Conservation (phyloP, 768 basidiomycete genomes). For the Hypsizygus marmoreus region DNA sequence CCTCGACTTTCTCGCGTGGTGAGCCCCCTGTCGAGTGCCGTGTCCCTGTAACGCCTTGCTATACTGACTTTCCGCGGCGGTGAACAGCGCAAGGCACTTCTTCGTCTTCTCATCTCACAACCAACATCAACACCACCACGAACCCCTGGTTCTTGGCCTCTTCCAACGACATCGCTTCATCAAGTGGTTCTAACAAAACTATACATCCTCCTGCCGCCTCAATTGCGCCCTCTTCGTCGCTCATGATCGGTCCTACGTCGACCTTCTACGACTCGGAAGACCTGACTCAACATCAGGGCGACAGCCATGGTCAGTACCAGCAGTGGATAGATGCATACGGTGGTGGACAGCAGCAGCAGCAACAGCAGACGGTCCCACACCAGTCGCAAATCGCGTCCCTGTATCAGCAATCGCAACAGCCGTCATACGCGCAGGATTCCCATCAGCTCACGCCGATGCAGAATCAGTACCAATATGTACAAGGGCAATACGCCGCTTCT, state of each 20-base stretch:
- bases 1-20: slow-evolving; percentile 25
- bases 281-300: slow-evolving; percentile 25
- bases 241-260: slow-evolving; percentile 57
- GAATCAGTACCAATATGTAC: slow-evolving; percentile 28
- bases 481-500: slow-evolving; percentile 27
- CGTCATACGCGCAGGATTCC: slow-evolving; percentile 19
- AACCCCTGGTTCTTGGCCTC: slow-evolving; percentile 14
- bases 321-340: slow-evolving; percentile 38
- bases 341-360: slow-evolving; percentile 28
- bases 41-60: too few relatives aligned
- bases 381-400: slow-evolving; percentile 3
- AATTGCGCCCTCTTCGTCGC: slow-evolving; percentile 25
- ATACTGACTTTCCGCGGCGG: slow-evolving; percentile 8
- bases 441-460: slow-evolving; percentile 20
- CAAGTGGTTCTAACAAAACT: slow-evolving; percentile 17
- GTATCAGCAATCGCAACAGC: slow-evolving; percentile 20
- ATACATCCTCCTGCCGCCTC: slow-evolving; percentile 14
- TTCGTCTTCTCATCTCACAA: slow-evolving; percentile 10
- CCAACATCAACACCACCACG: slow-evolving; percentile 6
- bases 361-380: slow-evolving; percentile 6
- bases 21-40: too few relatives aligned
- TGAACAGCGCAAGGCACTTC: slow-evolving; percentile 12
- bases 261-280: slow-evolving; percentile 55
- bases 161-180: slow-evolving; percentile 12
- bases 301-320: slow-evolving; percentile 40